These are phyloP conservation scores for Pholiota adiposa DNA, from an alignment of 1,284 basidiomycete genomes.

Conservation along the genomic window DNA sequence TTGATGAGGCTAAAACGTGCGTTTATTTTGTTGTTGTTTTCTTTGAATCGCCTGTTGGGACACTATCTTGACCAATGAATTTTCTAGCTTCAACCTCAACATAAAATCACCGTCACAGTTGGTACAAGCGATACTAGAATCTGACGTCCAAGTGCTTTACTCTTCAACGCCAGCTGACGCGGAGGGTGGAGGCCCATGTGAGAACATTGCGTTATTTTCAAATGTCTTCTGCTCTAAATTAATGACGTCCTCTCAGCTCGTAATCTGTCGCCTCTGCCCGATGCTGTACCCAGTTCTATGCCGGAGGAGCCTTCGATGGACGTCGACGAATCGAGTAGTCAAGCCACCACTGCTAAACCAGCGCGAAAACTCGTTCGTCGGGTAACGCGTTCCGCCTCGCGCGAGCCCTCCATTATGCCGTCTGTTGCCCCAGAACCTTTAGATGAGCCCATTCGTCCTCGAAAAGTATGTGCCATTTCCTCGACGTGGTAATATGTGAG, in stretches of 20 bases:
- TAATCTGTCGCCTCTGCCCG: constrained; percentile 36
- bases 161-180: constrained; percentile 16
- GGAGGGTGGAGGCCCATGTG: constrained; percentile 22
- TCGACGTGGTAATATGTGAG: neutral
- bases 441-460: constrained; percentile 20
- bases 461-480: neutral
- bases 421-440: constrained; percentile 1
- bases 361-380: constrained; percentile 32
- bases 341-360: constrained; percentile 20
- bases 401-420: constrained; percentile 26
- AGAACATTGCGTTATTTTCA: constrained; percentile 2
- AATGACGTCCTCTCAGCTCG: constrained; percentile 4
- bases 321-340: constrained; percentile 17
- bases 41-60: too few species aligned
- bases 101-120: constrained; percentile 41
- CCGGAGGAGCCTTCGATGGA: constrained; percentile 43
- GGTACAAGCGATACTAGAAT: constrained; percentile 47
- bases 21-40: constrained; percentile 19
- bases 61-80: neutral
- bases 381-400: constrained; percentile 37
- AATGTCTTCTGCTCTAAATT: too few species aligned
- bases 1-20: constrained; percentile 54
- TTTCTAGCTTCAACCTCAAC: constrained; percentile 40
- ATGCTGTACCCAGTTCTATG: constrained; percentile 47
- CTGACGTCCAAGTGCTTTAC: constrained; percentile 38